Percentiles rank a stretch among this genome's conserved stretches.
Evolutionary conservation across 257 asterid genomes (phyloP).

Genomic region (Capsicum pubescens): DNA sequence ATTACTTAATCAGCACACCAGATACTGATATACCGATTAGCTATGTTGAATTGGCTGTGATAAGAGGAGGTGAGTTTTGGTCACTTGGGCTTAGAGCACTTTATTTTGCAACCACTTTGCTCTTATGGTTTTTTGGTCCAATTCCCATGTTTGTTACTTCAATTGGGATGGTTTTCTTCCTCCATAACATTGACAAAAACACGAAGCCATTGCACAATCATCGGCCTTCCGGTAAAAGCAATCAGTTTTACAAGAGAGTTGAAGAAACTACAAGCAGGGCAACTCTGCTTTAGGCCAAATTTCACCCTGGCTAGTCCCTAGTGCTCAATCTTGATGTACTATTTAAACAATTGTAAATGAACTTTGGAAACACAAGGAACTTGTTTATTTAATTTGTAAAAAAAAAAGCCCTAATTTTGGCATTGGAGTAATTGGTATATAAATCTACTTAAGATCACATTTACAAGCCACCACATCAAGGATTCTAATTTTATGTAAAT

Average conservation of each 20-base stretch:
- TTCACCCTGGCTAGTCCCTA: background rate
- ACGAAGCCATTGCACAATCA: constrained; percentile 11
- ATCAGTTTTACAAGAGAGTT: constrained; percentile 20
- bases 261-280: background rate
- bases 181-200: constrained; percentile 19
- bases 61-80: constrained; percentile 60
- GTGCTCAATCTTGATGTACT: no score
- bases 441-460: no score
- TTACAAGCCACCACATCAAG: no score
- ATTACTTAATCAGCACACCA: constrained; percentile 58
- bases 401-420: no score
- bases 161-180: constrained; percentile 2
- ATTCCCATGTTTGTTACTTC: constrained; percentile 40
- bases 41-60: constrained; percentile 46
- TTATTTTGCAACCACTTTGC: constrained; percentile 54
- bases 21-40: constrained; percentile 48
- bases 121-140: constrained; percentile 65
- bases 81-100: constrained; percentile 54
- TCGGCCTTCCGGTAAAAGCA: background rate
- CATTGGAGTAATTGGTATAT: no score
- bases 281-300: constrained; percentile 25
- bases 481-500: no score
- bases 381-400: no score
- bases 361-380: no score
- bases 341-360: no score